These are phyloP conservation scores for Goniomonas avonlea DNA, from an alignment of 78 protist genomes.

Conservation along the genomic window DNA sequence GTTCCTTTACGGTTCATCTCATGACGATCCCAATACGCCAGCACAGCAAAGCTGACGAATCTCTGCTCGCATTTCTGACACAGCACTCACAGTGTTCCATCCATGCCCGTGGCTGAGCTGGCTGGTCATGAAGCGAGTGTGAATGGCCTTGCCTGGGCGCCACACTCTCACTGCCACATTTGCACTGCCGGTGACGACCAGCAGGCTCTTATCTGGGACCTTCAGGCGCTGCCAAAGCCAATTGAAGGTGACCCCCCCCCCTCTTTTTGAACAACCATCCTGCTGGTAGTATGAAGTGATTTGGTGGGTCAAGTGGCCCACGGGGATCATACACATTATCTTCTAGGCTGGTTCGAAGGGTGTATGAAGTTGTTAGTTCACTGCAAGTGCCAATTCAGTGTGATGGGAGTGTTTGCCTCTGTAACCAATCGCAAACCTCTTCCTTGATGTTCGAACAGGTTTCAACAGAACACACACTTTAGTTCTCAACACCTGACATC, in stretches of 20 bases:
- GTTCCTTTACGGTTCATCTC: too few relatives aligned
- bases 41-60: not conserved
- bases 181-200: conserved; percentile 62
- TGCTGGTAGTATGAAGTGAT: not conserved
- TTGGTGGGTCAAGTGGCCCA: not conserved
- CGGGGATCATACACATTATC: too few relatives aligned
- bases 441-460: too few relatives aligned
- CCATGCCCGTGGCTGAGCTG: conserved; percentile 81
- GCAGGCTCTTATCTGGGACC: conserved; percentile 95
- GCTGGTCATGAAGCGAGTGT: conserved; percentile 59
- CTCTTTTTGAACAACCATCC: not conserved
- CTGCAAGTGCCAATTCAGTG: too few relatives aligned
- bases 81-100: conserved; percentile 59
- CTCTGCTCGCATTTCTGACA: not conserved
- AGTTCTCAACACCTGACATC: too few relatives aligned
- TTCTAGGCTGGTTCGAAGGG: too few relatives aligned
- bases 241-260: conserved; percentile 44
- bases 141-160: conserved; percentile 92
- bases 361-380: too few relatives aligned
- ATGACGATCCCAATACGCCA: too few relatives aligned
- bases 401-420: too few relatives aligned
- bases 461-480: too few relatives aligned
- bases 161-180: conserved; percentile 87
- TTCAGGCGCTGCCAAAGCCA: conserved; percentile 71
- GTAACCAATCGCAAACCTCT: too few relatives aligned